Conservation (phyloP, 208 protist genomes). For the Phytomonas francai region DNA sequence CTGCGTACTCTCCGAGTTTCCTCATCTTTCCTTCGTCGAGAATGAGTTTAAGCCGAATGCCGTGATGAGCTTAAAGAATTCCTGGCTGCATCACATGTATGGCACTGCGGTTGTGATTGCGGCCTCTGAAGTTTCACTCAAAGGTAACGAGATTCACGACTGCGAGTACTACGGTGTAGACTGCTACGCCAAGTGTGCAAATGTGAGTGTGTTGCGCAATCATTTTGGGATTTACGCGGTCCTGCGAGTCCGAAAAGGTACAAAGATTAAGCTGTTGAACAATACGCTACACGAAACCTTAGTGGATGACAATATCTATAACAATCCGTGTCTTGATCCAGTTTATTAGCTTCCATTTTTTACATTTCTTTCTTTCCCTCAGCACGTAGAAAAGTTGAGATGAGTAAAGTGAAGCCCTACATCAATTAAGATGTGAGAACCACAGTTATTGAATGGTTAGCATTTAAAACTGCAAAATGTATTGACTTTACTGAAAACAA, state of each 20-base stretch:
- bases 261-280: conserved; percentile 42
- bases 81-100: conserved; percentile 42
- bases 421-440: background rate
- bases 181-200: conserved; percentile 31
- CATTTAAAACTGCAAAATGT: background rate
- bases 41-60: conserved; percentile 9
- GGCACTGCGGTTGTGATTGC: conserved; percentile 48
- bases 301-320: conserved; percentile 37
- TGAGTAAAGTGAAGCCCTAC: background rate
- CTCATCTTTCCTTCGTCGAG: background rate
- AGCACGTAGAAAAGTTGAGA: background rate
- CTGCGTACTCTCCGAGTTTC: conserved; percentile 11
- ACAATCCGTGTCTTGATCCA: conserved; percentile 59
- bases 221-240: conserved; percentile 35
- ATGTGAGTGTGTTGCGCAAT: conserved; percentile 54
- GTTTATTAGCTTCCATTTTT: conserved; percentile 35
- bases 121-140: conserved; percentile 42
- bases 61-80: conserved; percentile 15
- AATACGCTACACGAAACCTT: conserved; percentile 52
- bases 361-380: background rate
- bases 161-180: conserved; percentile 82
- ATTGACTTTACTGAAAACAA: conserved; percentile 3
- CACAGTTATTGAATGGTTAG: background rate
- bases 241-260: conserved; percentile 53
- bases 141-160: conserved; percentile 35